phyloP scores from a whole-genome alignment of 805 yeast genomes.

The Geotrichum ghanense region DNA sequence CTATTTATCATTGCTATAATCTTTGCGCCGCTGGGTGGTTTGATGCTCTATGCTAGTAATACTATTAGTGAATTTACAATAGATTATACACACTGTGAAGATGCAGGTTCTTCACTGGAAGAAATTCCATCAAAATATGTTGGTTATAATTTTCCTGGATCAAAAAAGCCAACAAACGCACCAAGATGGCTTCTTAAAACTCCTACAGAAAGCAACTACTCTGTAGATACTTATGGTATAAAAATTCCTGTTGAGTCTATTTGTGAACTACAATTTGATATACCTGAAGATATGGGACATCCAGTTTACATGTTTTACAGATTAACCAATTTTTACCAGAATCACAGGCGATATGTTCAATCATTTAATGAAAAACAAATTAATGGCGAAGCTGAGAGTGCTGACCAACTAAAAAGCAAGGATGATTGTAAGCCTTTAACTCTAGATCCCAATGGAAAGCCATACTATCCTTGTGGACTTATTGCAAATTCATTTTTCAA shows the following conservation, averaged over 20 bases:
- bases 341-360: constrained; percentile 86
- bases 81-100: constrained; percentile 63
- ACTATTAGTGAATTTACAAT: constrained; percentile 65
- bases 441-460: constrained; percentile 38
- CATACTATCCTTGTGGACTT: constrained; percentile 88
- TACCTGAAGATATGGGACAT: constrained; percentile 58
- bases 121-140: constrained; percentile 51
- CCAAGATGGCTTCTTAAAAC: constrained; percentile 53
- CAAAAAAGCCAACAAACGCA: constrained; percentile 25
- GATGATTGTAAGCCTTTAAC: constrained; percentile 58
- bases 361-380: constrained; percentile 75
- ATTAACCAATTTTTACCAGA: constrained; percentile 84
- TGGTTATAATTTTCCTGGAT: constrained; percentile 47
- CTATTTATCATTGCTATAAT: constrained; percentile 62
- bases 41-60: constrained; percentile 64
- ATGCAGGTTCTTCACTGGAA: constrained; percentile 28
- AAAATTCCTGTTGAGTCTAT: constrained; percentile 21
- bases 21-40: constrained; percentile 87
- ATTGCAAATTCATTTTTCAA: constrained; percentile 89
- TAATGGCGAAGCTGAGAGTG: constrained; percentile 57
- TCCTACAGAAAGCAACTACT: constrained; percentile 30
- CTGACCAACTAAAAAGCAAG: constrained; percentile 35
- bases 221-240: constrained; percentile 13
- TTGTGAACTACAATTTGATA: constrained; percentile 60
- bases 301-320: constrained; percentile 74